Percentiles rank a stretch among this genome's conserved stretches.
These are phyloP conservation scores for Begonia masoniana DNA, from an alignment of 306 rosid species.

Conservation along the genomic window DNA sequence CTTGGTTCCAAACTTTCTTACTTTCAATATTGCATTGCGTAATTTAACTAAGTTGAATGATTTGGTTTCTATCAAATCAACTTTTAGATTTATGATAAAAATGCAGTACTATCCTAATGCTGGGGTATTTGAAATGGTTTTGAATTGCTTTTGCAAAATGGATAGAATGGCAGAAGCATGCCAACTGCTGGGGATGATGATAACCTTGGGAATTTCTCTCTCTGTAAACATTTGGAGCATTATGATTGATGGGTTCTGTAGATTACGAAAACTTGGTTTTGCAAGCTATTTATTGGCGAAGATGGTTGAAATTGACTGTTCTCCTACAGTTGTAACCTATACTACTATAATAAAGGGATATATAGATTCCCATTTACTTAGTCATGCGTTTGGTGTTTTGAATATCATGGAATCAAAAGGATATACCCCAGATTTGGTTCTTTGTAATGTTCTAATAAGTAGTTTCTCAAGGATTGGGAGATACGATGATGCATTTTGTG, in stretches of 20 bases:
- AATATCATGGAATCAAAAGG: constrained; percentile 27
- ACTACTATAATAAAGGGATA: constrained; percentile 48
- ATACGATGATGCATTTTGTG: constrained; percentile 31
- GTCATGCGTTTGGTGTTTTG: constrained; percentile 26
- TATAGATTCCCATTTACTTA: constrained; percentile 28
- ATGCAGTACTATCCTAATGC: constrained; percentile 28
- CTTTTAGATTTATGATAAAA: constrained; percentile 29
- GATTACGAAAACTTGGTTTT: constrained; percentile 19
- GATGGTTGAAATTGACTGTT: constrained; percentile 28
- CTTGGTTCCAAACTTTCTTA: constrained; percentile 31
- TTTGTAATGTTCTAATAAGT: constrained; percentile 47
- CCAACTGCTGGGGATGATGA: constrained; percentile 45
- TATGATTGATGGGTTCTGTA: constrained; percentile 30
- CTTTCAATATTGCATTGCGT: constrained; percentile 31
- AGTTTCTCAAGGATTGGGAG: constrained; percentile 41
- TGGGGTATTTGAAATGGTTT: constrained; percentile 27
- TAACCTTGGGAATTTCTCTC: constrained; percentile 23
- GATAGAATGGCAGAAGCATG: constrained; percentile 26
- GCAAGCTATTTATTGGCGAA: constrained; percentile 26
- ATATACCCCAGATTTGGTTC: constrained; percentile 28
- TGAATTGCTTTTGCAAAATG: constrained; percentile 39
- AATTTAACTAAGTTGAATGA: constrained; percentile 31
- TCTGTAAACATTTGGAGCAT: constrained; percentile 33
- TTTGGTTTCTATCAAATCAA: constrained; percentile 9
- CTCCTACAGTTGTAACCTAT: constrained; percentile 42